phyloP scores from a whole-genome alignment of 2,329 filamentous ascomycete species.

The Alternaria sp. region DNA sequence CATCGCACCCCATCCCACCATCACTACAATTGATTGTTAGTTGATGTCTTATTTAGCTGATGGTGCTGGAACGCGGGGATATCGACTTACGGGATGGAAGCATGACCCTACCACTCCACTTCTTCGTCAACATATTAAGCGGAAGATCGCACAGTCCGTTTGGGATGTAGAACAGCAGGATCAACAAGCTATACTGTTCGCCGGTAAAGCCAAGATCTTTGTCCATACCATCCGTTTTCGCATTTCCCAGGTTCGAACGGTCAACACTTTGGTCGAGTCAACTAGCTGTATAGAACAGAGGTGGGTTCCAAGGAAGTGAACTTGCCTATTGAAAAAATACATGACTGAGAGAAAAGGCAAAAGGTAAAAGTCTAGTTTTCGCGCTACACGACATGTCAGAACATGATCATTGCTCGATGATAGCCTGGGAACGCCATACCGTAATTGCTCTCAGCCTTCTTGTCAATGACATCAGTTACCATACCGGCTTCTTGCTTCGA shows the following conservation, averaged over 20 bases:
- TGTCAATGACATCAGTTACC: background rate
- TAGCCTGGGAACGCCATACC: background rate
- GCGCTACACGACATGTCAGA: background rate
- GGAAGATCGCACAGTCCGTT: constrained; percentile 61
- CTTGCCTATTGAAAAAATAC: constrained; percentile 1
- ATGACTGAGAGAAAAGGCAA: background rate
- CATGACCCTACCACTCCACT: constrained; percentile 56
- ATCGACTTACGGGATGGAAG: constrained; percentile 43
- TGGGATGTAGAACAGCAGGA: constrained; percentile 62
- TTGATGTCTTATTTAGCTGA: background rate
- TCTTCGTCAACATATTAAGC: constrained; percentile 59
- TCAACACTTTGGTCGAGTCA: constrained; percentile 50
- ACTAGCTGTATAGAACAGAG: constrained; percentile 29
- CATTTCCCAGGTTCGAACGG: constrained; percentile 52
- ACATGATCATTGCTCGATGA: background rate
- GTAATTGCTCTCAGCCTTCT: background rate
- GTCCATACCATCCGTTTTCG: constrained; percentile 61
- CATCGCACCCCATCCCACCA: constrained; percentile 60
- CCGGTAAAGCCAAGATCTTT: constrained; percentile 54
- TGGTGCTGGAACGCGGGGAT: constrained; percentile 3
- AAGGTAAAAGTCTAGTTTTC: background rate
- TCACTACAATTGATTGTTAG: constrained; percentile 35
- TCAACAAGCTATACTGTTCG: constrained; percentile 55
- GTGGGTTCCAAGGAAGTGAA: too few relatives aligned
- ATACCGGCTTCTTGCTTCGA: background rate